Conservation (phyloP, 164 flowering plant genomes). For the Macadamia tetraphylla region DNA sequence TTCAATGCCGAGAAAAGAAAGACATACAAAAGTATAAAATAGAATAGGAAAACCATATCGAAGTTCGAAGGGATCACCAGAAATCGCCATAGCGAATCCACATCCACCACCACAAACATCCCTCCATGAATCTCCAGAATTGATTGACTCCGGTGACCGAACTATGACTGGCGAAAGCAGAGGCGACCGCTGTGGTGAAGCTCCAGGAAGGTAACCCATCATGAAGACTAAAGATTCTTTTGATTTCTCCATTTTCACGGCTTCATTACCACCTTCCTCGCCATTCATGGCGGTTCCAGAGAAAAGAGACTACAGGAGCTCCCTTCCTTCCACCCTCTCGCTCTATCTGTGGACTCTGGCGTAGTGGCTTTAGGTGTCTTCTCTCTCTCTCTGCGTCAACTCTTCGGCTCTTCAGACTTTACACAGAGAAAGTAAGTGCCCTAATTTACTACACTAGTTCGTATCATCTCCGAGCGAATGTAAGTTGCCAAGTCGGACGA, state of each 20-base stretch:
- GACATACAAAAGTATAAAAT: neutral
- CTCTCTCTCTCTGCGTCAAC: neutral
- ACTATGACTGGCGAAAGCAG: constrained; percentile 61
- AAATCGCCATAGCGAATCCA: constrained; percentile 89
- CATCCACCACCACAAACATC: constrained; percentile 98
- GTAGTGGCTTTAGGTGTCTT: no score
- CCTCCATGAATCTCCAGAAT: constrained; percentile 44
- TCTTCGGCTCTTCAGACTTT: neutral
- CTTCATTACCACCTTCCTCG: constrained; percentile 16
- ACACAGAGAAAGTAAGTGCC: constrained; percentile 8
- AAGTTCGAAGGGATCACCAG: constrained; percentile 40
- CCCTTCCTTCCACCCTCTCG: neutral
- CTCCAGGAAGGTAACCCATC: constrained; percentile 98
- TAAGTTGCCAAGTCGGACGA: constrained; percentile 61
- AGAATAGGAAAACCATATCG: neutral
- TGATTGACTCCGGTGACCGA: constrained; percentile 32
- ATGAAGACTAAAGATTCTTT: constrained; percentile 48
- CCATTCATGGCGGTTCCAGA: constrained; percentile 13
- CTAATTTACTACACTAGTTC: neutral
- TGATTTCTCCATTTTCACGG: constrained; percentile 15
- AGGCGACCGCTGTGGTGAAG: constrained; percentile 74
- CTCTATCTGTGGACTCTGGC: no score
- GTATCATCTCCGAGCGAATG: constrained; percentile 36
- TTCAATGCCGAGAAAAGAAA: neutral
- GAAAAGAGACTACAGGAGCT: neutral